Conservation (phyloP, 2,329 filamentous ascomycete genomes). For the Diaporthe vaccinii region DNA sequence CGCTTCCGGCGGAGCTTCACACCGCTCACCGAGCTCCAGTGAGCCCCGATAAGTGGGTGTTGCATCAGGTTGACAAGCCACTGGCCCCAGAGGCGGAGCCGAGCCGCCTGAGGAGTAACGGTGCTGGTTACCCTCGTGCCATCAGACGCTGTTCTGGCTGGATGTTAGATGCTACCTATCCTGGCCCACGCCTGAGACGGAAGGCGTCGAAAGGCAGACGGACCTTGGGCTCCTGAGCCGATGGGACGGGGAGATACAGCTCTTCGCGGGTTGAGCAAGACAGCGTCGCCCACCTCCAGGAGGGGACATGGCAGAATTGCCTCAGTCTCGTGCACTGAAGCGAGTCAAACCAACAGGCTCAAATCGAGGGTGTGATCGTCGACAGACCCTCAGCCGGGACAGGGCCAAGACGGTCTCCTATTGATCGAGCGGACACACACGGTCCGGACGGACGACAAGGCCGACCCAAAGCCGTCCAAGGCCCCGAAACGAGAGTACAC, state of each 20-base stretch:
- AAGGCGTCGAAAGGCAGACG: neutral
- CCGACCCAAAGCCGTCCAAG: neutral
- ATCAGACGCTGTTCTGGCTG: neutral
- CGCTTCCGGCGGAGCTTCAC: constrained; percentile 11
- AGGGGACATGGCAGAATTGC: neutral
- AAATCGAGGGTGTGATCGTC: constrained; percentile 3
- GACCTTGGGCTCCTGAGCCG: neutral
- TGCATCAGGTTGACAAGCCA: constrained; percentile 12
- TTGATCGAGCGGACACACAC: constrained; percentile 27
- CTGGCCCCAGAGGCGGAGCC: constrained; percentile 3
- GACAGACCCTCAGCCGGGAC: neutral
- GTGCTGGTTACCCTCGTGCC: neutral
- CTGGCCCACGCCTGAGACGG: neutral
- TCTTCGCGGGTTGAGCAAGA: neutral
- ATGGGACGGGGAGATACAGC: neutral
- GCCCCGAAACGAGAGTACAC: neutral
- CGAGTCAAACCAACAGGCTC: neutral
- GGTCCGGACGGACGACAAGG: constrained; percentile 10
- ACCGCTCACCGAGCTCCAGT: constrained; percentile 24
- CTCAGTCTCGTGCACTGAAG: neutral
- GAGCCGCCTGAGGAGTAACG: neutral
- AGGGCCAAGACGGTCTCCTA: neutral
- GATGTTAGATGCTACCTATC: too few species aligned
- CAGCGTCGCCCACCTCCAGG: neutral
- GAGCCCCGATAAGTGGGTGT: constrained; percentile 7